phyloP scores from a whole-genome alignment of 2,329 filamentous ascomycete species.

The Pseudogymnoascus sp. region DNA sequence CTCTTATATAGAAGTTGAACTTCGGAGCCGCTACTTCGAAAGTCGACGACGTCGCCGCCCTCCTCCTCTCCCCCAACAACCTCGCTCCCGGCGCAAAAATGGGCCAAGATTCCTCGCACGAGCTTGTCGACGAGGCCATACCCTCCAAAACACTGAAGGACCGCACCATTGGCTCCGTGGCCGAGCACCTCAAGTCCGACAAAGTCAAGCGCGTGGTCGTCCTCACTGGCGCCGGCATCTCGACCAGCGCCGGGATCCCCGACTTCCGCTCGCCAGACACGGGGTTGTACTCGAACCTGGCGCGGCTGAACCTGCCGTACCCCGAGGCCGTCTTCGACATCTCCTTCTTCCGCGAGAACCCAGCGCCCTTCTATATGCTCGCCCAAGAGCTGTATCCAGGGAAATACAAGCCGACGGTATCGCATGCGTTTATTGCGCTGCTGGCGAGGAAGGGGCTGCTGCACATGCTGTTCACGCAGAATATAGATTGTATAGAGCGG shows the following conservation, averaged over 20 bases:
- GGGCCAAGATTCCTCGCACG: conserved; percentile 75
- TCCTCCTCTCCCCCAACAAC: not conserved
- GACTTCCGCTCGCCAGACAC: conserved; percentile 93
- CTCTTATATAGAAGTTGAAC: not conserved
- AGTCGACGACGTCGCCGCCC: not conserved
- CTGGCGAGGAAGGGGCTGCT: conserved; percentile 73
- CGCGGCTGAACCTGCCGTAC: conserved; percentile 75
- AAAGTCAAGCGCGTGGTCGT: conserved; percentile 68
- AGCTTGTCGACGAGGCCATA: conserved; percentile 49
- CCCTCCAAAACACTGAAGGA: conserved; percentile 58
- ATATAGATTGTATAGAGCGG: conserved; percentile 92
- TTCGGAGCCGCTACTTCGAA: not conserved
- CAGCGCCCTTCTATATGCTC: conserved; percentile 84
- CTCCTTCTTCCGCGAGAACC: conserved; percentile 75
- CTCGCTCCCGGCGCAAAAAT: conserved; percentile 45
- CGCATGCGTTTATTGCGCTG: conserved; percentile 81
- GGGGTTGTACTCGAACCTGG: conserved; percentile 88
- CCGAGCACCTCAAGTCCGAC: conserved; percentile 70
- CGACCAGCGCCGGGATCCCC: conserved; percentile 69
- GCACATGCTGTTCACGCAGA: conserved; percentile 88
- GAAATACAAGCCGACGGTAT: conserved; percentile 78
- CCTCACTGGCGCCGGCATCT: conserved; percentile 86
- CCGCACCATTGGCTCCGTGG: conserved; percentile 66
- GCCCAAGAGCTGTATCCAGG: conserved; percentile 90
- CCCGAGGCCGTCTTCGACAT: conserved; percentile 95